Evolutionary conservation across 192 early-diverging fungal genomes (phyloP), one percentile per base, ranked within the genome.

Genomic region (Coemansia sp.): DNA sequence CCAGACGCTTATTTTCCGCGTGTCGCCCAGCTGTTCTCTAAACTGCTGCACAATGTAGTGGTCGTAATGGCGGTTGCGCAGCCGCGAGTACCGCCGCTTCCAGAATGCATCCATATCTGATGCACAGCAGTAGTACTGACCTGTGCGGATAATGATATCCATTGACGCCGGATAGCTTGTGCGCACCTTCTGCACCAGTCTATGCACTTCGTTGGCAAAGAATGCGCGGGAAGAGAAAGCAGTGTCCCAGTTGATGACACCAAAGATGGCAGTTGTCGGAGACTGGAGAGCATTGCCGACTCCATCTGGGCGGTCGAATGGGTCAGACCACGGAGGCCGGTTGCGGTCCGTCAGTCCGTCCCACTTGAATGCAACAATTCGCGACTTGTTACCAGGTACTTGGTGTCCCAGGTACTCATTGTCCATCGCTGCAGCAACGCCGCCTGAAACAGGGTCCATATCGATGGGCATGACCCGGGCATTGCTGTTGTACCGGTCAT

Each of bases 41-140:
- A 58, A 71, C 58, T 30, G 48, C 25, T 28, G 34, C 26, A 67
- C 73, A 56, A 78, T 66, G 67, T 57, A 67, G 37, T 42, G 68
- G 35, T 61, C 40, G 29, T 63, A 73, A 30, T 57, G 74, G 35
- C 49, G 70, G 20, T 21, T 59, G 46, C 45, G 82, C 55, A 61
- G 67, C 64, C 49, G 64, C 25, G 71, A 67, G 61, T 72, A 67
- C n/a, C 63, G 55, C 31, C 84, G 75, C 18, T 64, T 39, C 67
- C 82, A 79, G 21, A 51, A 61, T 4, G 23, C 3, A 33, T 68
- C 52, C 49, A 61, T 25, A 58, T 86, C 84, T 3, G 75, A 68
- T 12, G 74, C 80, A 52, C 84, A 86, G 63, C 84, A 86, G 64
- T 71, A 84, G 53, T 84, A 82, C 57, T 86, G 84, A 1, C 79